Percentiles rank a stretch among this genome's conserved stretches.
These are phyloP conservation scores for Pseudomicrostroma phylloplanum DNA, from an alignment of 1,284 basidiomycete species.

Conservation along the genomic window DNA sequence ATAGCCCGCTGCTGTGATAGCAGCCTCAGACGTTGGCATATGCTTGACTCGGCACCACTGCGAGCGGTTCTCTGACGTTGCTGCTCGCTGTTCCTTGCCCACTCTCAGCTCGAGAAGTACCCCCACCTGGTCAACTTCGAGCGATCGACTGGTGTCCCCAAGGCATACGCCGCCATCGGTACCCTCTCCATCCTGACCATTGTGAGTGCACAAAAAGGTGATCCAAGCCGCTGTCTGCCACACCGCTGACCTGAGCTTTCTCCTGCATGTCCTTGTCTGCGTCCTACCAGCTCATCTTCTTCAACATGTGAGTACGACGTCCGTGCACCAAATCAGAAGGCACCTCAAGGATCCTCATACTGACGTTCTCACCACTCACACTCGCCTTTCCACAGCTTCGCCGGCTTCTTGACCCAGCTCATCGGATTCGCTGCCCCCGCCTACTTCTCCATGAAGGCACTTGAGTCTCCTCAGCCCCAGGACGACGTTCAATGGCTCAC, in stretches of 20 bases:
- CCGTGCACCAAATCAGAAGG: conserved; percentile 16
- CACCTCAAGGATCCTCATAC: not conserved
- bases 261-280: not conserved
- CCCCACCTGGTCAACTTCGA: conserved; percentile 63
- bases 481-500: conserved; percentile 52
- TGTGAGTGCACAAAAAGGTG: conserved; percentile 20
- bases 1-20: too few relatives aligned
- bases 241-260: not conserved
- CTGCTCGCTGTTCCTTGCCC: not conserved
- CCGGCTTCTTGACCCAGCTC: conserved; percentile 50
- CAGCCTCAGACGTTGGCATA: too few relatives aligned
- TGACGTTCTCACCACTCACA: not conserved
- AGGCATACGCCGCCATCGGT: conserved; percentile 81
- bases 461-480: conserved; percentile 48
- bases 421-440: conserved; percentile 49
- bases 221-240: not conserved
- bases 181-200: conserved; percentile 58
- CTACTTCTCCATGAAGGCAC: conserved; percentile 50
- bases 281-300: conserved; percentile 53
- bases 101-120: conserved; percentile 74
- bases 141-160: conserved; percentile 82
- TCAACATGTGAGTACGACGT: conserved; percentile 31
- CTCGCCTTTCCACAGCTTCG: conserved; percentile 24
- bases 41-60: not conserved
- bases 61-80: not conserved